phyloP scores from a whole-genome alignment of 805 yeast species.

The Jamesozyma rosinii region DNA sequence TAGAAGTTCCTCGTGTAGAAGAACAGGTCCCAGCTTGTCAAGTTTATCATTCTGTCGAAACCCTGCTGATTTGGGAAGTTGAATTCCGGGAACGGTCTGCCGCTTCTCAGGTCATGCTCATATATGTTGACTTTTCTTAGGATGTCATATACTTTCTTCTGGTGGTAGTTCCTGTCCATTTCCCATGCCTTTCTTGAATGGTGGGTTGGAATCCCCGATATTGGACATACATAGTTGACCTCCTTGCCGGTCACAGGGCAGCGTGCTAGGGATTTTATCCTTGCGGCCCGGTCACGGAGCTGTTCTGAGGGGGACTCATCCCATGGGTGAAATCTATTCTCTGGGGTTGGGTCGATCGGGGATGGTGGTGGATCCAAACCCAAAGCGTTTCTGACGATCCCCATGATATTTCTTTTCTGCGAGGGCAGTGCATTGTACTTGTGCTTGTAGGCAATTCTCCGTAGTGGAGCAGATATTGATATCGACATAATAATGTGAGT shows the following conservation, averaged over 20 bases:
- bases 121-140: conserved; percentile 81
- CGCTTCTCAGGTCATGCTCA: conserved; percentile 91
- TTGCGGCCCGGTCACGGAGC: conserved; percentile 82
- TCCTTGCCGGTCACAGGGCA: conserved; percentile 84
- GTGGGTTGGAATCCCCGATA: conserved; percentile 94
- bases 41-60: conserved; percentile 63
- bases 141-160: conserved; percentile 53
- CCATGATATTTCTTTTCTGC: conserved; percentile 25
- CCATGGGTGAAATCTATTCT: conserved; percentile 77
- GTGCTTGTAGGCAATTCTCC: neutral
- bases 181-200: conserved; percentile 87
- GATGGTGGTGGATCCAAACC: conserved; percentile 58
- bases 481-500: too few species aligned
- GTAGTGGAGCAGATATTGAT: neutral
- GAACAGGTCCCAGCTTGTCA: conserved; percentile 83
- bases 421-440: neutral
- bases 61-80: conserved; percentile 81
- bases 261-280: conserved; percentile 73
- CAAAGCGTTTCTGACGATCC: conserved; percentile 38
- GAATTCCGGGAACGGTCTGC: conserved; percentile 90
- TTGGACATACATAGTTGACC: conserved; percentile 81
- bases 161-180: conserved; percentile 63
- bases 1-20: conserved; percentile 86
- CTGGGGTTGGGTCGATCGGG: conserved; percentile 58
- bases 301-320: conserved; percentile 86